Evolutionary conservation across 331 rosid genomes (phyloP).

Genomic region (Malus hybrid): DNA sequence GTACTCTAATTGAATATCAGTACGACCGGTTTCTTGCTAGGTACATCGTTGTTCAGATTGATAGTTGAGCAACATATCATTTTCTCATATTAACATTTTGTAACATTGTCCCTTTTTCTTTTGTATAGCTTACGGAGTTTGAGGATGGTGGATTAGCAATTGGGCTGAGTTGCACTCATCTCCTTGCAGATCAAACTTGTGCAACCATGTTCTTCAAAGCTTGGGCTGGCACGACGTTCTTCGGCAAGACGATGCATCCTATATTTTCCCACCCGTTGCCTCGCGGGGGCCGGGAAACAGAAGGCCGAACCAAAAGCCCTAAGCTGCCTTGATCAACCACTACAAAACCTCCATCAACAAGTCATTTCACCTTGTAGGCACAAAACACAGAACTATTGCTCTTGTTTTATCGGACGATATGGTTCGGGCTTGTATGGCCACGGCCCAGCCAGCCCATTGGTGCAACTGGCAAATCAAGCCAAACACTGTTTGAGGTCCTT

Average conservation of each 20-base stretch:
- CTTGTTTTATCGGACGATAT: conserved; percentile 33
- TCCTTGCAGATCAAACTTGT: conserved; percentile 44
- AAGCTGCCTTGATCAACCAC: conserved; percentile 32
- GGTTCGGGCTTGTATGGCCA: conserved; percentile 45
- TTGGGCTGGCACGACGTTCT: conserved; percentile 54
- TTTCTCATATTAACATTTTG: background rate
- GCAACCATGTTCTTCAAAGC: conserved; percentile 51
- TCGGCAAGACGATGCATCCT: conserved; percentile 22
- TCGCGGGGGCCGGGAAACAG: conserved; percentile 5
- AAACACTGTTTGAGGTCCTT: conserved; percentile 49
- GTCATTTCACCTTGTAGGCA: background rate
- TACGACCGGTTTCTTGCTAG: too few relatives aligned
- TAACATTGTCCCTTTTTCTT: background rate
- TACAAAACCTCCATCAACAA: conserved; percentile 28
- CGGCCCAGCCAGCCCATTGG: conserved; percentile 14
- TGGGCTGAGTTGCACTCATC: conserved; percentile 65
- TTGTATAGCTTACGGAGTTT: conserved; percentile 53
- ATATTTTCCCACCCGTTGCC: conserved; percentile 38
- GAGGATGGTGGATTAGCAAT: conserved; percentile 74
- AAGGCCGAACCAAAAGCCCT: conserved; percentile 8
- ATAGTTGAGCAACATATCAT: background rate
- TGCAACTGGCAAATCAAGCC: background rate
- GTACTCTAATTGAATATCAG: too few relatives aligned
- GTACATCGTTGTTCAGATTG: background rate
- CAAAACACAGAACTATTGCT: conserved; percentile 33